These are phyloP conservation scores for Chlamydomonas eustigma DNA, from an alignment of 139 green algal species.

Conservation along the genomic window DNA sequence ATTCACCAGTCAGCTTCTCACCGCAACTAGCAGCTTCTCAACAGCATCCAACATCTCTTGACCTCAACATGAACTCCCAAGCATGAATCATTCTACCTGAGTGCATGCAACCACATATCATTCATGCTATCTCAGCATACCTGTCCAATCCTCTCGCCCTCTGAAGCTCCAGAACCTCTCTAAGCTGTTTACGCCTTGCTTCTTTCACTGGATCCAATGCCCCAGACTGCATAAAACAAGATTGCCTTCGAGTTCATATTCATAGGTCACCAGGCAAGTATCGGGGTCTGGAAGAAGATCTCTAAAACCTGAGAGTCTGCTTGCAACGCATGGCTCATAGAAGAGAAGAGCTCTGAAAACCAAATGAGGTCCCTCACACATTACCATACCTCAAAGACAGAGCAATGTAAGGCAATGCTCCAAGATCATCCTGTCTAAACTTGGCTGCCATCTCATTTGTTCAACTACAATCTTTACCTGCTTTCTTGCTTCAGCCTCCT, in stretches of 20 bases:
- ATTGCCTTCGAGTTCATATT: no score
- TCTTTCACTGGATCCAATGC: constrained; percentile 26
- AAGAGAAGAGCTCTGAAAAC: no score
- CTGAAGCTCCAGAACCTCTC: constrained; percentile 43
- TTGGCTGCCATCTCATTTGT: not conserved
- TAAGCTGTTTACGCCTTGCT: constrained; percentile 21
- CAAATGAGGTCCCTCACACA: no score
- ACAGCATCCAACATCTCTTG: not conserved
- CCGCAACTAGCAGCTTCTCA: not conserved
- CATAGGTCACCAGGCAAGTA: no score
- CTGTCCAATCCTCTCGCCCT: constrained; percentile 30
- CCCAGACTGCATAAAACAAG: no score
- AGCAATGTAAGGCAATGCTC: no score
- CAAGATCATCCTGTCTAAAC: no score
- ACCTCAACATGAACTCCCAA: not conserved
- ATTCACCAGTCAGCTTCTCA: not conserved
- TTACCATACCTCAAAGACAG: no score
- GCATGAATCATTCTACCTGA: not conserved
- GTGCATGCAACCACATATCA: not conserved
- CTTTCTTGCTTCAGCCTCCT: constrained; percentile 9
- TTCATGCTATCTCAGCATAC: not conserved
- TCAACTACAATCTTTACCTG: not conserved
- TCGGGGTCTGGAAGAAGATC: no score
- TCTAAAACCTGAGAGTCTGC: no score
- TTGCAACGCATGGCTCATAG: no score